These are phyloP conservation scores for Globisporangium splendens DNA, from an alignment of 352 stramenopile genomes.

Conservation along the genomic window DNA sequence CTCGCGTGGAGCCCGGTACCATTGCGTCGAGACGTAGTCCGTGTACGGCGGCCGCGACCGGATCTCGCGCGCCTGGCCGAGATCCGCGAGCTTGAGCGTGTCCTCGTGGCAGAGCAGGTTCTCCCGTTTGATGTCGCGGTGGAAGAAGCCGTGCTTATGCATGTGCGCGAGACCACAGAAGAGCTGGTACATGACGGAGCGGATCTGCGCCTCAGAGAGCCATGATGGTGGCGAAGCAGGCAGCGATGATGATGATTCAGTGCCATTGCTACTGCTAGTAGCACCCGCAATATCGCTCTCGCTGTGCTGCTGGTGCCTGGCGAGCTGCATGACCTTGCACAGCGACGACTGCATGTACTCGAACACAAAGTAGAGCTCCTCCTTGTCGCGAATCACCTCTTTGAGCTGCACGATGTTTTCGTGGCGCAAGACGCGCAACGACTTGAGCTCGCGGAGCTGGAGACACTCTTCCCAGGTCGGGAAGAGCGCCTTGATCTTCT, in stretches of 20 bases:
- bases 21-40: conserved; percentile 74
- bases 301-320: conserved; percentile 18
- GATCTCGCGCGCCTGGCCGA: conserved; percentile 74
- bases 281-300: background rate
- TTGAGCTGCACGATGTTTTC: conserved; percentile 86
- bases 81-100: conserved; percentile 71
- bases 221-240: conserved; percentile 12
- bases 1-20: conserved; percentile 48
- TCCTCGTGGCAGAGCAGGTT: conserved; percentile 64
- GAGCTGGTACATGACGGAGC: conserved; percentile 77
- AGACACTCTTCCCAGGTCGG: conserved; percentile 82
- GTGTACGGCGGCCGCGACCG: conserved; percentile 64
- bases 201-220: conserved; percentile 64
- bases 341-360: conserved; percentile 86
- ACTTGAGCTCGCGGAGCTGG: conserved; percentile 77
- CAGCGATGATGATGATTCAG: conserved; percentile 7
- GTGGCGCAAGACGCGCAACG: conserved; percentile 66
- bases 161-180: conserved; percentile 73
- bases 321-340: conserved; percentile 61
- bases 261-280: background rate
- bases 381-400: conserved; percentile 82
- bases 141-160: conserved; percentile 84
- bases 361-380: conserved; percentile 87
- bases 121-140: conserved; percentile 81
- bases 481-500: conserved; percentile 83